phyloP scores from a whole-genome alignment of 345 rosid species.

The Theobroma cacao region DNA sequence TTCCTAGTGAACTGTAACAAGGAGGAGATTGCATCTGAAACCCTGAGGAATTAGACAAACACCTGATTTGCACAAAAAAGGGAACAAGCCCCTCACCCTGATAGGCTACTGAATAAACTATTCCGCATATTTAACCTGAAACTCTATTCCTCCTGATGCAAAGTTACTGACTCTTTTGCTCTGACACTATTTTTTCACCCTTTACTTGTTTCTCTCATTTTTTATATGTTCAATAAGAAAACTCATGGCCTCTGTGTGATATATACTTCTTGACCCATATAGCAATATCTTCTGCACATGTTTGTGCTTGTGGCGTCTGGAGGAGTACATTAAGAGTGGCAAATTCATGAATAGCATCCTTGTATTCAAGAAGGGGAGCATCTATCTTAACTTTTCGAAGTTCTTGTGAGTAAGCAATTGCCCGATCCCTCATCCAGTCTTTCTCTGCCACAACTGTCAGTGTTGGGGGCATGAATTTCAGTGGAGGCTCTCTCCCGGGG shows the following conservation, averaged over 20 bases:
- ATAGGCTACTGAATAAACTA: background rate
- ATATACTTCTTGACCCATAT: slow-evolving; percentile 92
- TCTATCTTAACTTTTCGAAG: slow-evolving; percentile 86
- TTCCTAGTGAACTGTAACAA: slow-evolving; percentile 21
- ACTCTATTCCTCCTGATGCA: background rate
- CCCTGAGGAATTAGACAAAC: background rate
- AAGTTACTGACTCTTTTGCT: background rate
- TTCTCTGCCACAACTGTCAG: slow-evolving; percentile 91
- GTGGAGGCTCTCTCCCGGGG: slow-evolving; percentile 67
- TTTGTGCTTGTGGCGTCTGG: slow-evolving; percentile 84
- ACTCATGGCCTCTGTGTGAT: slow-evolving; percentile 82
- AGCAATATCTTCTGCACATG: slow-evolving; percentile 83
- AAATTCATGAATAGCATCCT: slow-evolving; percentile 95
- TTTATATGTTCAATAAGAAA: slow-evolving; percentile 56
- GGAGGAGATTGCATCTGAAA: slow-evolving; percentile 12
- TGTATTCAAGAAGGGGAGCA: slow-evolving; percentile 87
- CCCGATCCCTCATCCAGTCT: slow-evolving; percentile 97
- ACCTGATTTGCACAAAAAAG: background rate
- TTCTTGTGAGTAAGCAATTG: slow-evolving; percentile 88
- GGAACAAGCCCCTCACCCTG: background rate
- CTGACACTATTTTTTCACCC: background rate
- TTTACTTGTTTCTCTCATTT: background rate
- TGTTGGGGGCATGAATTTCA: slow-evolving; percentile 90
- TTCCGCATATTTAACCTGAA: background rate
- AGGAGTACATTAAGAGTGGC: slow-evolving; percentile 90